Evolutionary conservation across 805 yeast genomes (phyloP).

Genomic region (Martiniozyma abietophila): DNA sequence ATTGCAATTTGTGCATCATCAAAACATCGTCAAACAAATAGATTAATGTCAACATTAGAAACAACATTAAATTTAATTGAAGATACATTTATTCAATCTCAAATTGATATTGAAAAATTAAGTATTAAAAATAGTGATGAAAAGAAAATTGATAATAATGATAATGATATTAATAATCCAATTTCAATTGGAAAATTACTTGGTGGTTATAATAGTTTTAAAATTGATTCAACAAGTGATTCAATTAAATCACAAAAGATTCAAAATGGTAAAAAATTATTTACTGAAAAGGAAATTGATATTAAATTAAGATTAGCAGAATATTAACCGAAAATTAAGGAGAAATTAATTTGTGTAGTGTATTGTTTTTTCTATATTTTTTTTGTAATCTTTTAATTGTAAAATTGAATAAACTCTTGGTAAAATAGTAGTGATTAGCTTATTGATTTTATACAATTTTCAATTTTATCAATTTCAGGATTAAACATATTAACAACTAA

Average conservation of each 20-base stretch:
- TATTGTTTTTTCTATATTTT: not conserved
- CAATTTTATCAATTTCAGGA: constrained; percentile 24
- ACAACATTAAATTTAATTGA: constrained; percentile 53
- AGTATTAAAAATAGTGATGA: constrained; percentile 11
- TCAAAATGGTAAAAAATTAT: constrained; percentile 7
- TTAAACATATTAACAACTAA: constrained; percentile 41
- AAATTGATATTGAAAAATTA: no score
- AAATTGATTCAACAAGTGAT: constrained; percentile 46
- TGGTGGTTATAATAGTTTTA: constrained; percentile 87
- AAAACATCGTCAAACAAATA: constrained; percentile 76
- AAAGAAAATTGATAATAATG: constrained; percentile 1
- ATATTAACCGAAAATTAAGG: constrained; percentile 27
- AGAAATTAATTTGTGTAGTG: not conserved
- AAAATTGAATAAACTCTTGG: not conserved
- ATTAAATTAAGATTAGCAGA: constrained; percentile 56
- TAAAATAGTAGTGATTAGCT: not conserved
- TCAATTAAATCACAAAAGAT: constrained; percentile 32
- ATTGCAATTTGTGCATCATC: constrained; percentile 77
- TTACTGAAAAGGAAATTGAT: constrained; percentile 44
- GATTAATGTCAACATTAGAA: constrained; percentile 63
- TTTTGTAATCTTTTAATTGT: not conserved
- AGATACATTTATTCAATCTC: constrained; percentile 34
- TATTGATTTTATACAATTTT: constrained; percentile 6
- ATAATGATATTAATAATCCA: constrained; percentile 15
- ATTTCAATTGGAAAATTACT: constrained; percentile 33